Evolutionary conservation across 257 asterid species (phyloP), one percentile per base, ranked within the genome.

Genomic region (Solanum chiquidenum): DNA sequence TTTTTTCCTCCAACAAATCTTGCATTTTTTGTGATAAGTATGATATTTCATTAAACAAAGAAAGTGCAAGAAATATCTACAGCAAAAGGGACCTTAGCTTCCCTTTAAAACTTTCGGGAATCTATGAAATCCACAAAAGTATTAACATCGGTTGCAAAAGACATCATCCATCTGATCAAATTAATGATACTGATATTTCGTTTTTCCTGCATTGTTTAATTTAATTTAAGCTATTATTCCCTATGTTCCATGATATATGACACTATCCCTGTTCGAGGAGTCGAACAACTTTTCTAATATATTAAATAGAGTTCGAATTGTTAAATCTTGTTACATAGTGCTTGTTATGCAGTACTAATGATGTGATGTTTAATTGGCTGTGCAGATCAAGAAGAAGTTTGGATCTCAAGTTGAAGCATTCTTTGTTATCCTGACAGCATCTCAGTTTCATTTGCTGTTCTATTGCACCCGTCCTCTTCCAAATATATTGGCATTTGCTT

Each of bases 391-490:
- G 93, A 95, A 93, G 91, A 95, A 91, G 62, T 97, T 95, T 89
- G 99, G 98, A 42, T 88, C 93, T 88, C 98, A 93, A 86, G 99
- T 95, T 84, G 99, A 97, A 94, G 97, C 95, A 2, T 97, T 97
- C 90, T 97, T 95, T 89, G 93, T 94, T 71, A 89, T 93, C 88
- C 91, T 97, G 90, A 95, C 97, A n/a, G 94, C 94, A 2, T 86
- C 93, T 89, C 98, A 97, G 92, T 97, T 97, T 90, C 99, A 97
- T 94, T 84, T 92, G 91, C 90, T 97, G 93, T 97, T 97, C 93
- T 97, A 97, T 91, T 94, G 98, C 94, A 91, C 99, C 0, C 98
- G 99, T 35, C 98, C 99, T 46, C 99, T 97, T 91, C 99, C 99
- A 83, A 97, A 97, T 83, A 88, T 95, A 89, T 91, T 95, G 88